Evolutionary conservation across 345 rosid species (phyloP), one percentile per base, ranked within the genome.

Genomic region (Moricandia moricandioides): DNA sequence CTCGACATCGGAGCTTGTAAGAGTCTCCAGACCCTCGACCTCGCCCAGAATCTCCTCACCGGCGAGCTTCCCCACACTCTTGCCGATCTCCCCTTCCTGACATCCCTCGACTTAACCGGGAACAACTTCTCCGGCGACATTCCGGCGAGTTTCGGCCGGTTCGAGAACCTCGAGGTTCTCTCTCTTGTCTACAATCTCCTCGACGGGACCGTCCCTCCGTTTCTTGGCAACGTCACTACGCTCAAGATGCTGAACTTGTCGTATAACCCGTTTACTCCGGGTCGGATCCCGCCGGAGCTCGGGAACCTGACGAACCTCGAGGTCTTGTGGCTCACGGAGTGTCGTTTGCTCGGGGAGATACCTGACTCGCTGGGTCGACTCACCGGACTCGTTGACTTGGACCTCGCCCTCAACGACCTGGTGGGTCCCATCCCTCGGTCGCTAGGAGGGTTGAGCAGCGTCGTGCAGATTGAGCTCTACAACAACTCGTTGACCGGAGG

Each of bases 391-490:
- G 84, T 51, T 12, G 97, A 92, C 83, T 87, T 96, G 62, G 99
- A 96, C 86, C 77, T 96, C 21, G 97, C 98, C 5, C 17, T 89
- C 21, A 96, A 96, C 81, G 80, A 70, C 11, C 72, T 96, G 3
- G 81, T 13, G 29, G 99, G 98, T 0, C 16, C 62, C 2, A 81
- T 96, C n/a, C 99, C 99, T 65, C 76, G 82, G 65, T 89, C 95
- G 3, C 79, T 96, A 80, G 80, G 88, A n/a, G 85, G 79, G 78
- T 62, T 96, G 74, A 47, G 72, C 24, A 86, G 85, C 26, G 75
- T 96, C 17, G 86, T 90, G 40, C 99, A 96, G 80, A 85, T 96
- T 55, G 99, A 96, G 87, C 91, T 96, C 2, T 96, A 92, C 76
- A 92, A 96, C 84, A 96, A 96, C 93, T 85, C 97, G 67, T 68